Evolutionary conservation across 225 moss, liverwort and hornwort genomes (phyloP), one percentile per base, ranked within the genome.

Genomic region (Straminergon stramineum): DNA sequence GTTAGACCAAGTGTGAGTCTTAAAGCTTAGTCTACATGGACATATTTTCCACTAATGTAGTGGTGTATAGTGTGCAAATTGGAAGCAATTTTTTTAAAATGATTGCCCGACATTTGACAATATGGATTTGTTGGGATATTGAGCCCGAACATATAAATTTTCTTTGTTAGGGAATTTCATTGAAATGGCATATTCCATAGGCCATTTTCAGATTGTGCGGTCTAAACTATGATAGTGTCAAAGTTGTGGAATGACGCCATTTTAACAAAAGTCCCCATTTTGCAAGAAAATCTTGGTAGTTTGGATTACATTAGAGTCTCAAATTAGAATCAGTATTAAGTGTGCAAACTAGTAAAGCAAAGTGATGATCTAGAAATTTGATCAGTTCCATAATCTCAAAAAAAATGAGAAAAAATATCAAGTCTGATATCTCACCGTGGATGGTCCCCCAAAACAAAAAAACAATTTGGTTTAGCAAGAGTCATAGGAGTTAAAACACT

Each of bases 391-490:
- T 22, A 8, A 21, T 53, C 34, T 34, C 2, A 3, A 9, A 32
- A 32, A 8, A 28, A 32, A 52, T 7, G 20, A 76, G 76, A 35
- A 77, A 53, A 76, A 34, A 34, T 5, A 13, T 13, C 8, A 34
- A 77, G 35, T 77, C 53, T 53, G 53, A 77, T 53, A 15, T 53
- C 23, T 8, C 13, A 52, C 8, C 34, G 34, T 52, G 31, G 75
- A 48, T 31, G 51, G 17, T 5, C 1, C 1, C 2, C 1, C 0
- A 11, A 34, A 52, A 32, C 15, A 1, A 2, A 14, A 14, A 76
- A 13, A 22, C 15, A 43, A 28, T 53, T 48, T 55, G 23, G 9
- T 22, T 77, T 15, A 3, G 20, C 34, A 76, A 55, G 34, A 22
- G 15, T 35, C 32, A 7, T 34, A 2, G 3, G 78, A 15, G 28